These are phyloP conservation scores for Haplographium delicatum DNA, from an alignment of 495 filamentous ascomycete genomes.

Conservation along the genomic window DNA sequence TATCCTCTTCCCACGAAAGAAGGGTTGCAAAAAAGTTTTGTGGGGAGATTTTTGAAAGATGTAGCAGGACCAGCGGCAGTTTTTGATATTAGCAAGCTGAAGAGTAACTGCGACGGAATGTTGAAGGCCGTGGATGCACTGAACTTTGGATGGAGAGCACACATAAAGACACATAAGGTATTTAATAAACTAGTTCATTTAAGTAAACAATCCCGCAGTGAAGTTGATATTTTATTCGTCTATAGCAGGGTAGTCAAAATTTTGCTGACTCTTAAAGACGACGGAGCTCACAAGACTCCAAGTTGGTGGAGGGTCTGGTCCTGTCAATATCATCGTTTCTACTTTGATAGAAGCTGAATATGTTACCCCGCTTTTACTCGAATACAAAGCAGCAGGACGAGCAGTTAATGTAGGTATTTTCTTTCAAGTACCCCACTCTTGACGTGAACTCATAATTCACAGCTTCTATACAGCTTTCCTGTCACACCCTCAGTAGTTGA, in stretches of 20 bases:
- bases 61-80: conserved; percentile 64
- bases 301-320: conserved; percentile 50
- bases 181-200: conserved; percentile 1
- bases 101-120: conserved; percentile 70
- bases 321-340: conserved; percentile 68
- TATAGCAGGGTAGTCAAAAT: neutral
- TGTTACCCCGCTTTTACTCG: conserved; percentile 55
- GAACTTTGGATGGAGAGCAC: conserved; percentile 65
- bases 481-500: conserved; percentile 54
- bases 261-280: conserved; percentile 44
- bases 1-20: conserved; percentile 32
- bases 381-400: conserved; percentile 45
- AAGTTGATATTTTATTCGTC: too few species aligned
- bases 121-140: conserved; percentile 54
- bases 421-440: neutral
- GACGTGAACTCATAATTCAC: conserved; percentile 3
- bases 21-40: conserved; percentile 41
- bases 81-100: conserved; percentile 62
- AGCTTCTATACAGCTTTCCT: conserved; percentile 75
- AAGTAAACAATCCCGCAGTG: too few species aligned
- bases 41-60: conserved; percentile 56
- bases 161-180: conserved; percentile 88
- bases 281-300: conserved; percentile 68
- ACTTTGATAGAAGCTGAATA: conserved; percentile 73
- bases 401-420: conserved; percentile 50